These are phyloP conservation scores for Umbelopsis sp. DNA, from an alignment of 192 early-diverging fungal genomes.

Conservation along the genomic window DNA sequence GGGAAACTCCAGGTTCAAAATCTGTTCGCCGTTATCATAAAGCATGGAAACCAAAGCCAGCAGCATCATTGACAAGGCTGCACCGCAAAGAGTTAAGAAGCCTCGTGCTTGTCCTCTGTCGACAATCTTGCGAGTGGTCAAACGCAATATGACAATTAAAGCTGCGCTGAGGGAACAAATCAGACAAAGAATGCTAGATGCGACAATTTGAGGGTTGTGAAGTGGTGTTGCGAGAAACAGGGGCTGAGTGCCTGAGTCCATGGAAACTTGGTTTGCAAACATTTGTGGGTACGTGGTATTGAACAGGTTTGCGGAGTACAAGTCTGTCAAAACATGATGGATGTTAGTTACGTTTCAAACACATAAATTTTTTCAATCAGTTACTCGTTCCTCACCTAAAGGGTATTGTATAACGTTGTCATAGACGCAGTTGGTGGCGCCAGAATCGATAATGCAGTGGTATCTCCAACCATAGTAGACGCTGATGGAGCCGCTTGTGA, in stretches of 20 bases:
- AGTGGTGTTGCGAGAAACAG: background rate
- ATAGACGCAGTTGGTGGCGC: background rate
- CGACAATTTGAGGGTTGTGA: conserved; percentile 8
- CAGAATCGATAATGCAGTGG: background rate
- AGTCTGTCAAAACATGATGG: background rate
- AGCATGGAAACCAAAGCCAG: background rate
- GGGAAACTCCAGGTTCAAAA: conserved; percentile 7
- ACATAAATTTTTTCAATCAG: too few species aligned
- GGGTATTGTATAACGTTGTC: conserved; percentile 8
- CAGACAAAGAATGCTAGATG: background rate
- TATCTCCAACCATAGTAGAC: conserved; percentile 18
- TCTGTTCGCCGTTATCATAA: conserved; percentile 9
- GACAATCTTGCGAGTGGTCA: background rate
- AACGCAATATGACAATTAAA: background rate
- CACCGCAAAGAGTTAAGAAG: background rate
- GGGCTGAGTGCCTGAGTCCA: conserved; percentile 7
- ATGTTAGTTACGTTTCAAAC: background rate
- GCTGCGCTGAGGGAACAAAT: background rate
- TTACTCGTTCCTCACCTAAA: background rate
- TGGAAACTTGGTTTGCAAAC: conserved; percentile 2
- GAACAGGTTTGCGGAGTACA: background rate
- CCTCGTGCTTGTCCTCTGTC: conserved; percentile 7
- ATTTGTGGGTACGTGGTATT: conserved; percentile 7
- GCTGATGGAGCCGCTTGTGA: background rate
- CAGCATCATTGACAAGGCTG: background rate